phyloP scores from a whole-genome alignment of 2,329 filamentous ascomycete genomes.

The Polytolypa hystricis region DNA sequence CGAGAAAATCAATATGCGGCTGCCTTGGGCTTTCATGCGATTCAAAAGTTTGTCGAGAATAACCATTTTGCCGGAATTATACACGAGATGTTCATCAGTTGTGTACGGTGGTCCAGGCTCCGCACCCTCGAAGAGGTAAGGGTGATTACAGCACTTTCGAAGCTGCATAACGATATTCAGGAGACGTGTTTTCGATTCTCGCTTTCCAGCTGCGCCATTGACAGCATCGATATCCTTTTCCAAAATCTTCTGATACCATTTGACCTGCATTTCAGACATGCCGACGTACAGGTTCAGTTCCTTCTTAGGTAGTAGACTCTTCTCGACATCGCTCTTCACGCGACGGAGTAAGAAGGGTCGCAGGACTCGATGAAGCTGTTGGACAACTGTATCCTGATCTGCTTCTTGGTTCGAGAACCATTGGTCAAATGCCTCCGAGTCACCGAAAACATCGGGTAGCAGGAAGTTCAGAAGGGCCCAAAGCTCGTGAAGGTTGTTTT shows the following conservation, averaged over 20 bases:
- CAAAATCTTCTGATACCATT: slow-evolving; percentile 98
- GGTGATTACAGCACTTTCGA: slow-evolving; percentile 97
- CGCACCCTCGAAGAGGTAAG: slow-evolving; percentile 93
- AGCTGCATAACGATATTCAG: slow-evolving; percentile 99
- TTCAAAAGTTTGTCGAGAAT: slow-evolving; percentile 86
- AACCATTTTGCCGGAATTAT: slow-evolving; percentile 94
- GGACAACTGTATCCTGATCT: slow-evolving; percentile 90
- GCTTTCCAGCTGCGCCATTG: slow-evolving; percentile 90
- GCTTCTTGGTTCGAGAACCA: slow-evolving; percentile 90
- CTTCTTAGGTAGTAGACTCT: slow-evolving; percentile 93
- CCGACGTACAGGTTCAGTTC: slow-evolving; percentile 94
- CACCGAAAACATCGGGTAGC: slow-evolving; percentile 94
- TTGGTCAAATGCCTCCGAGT: slow-evolving; percentile 91
- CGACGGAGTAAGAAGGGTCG: slow-evolving; percentile 88
- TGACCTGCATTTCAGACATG: slow-evolving; percentile 98
- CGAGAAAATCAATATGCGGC: slow-evolving; percentile 95
- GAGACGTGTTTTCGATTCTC: slow-evolving; percentile 91
- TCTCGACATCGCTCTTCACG: slow-evolving; percentile 96
- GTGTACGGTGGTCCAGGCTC: slow-evolving; percentile 97
- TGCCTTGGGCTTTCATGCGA: slow-evolving; percentile 74
- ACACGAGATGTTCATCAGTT: slow-evolving; percentile 88
- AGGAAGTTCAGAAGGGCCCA: slow-evolving; percentile 97
- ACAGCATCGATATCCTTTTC: slow-evolving; percentile 99
- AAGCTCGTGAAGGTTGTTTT: slow-evolving; percentile 95
- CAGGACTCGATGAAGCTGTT: slow-evolving; percentile 87